phyloP scores from a whole-genome alignment of 164 flowering plant species.

The Umbilicus rupestris region DNA sequence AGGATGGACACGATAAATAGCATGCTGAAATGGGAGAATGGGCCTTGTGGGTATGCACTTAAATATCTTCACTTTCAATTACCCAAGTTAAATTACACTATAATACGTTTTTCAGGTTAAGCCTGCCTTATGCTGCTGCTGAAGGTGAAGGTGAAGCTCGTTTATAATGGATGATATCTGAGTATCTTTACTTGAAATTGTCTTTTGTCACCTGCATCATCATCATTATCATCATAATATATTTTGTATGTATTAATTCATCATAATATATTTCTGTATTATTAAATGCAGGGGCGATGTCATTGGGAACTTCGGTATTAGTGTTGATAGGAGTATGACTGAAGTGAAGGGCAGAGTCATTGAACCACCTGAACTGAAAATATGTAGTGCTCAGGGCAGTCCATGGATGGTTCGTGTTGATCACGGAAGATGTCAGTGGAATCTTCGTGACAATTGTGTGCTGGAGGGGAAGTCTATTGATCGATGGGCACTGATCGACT shows the following conservation, averaged over 20 bases:
- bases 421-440: slow-evolving; percentile 57
- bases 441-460: slow-evolving; percentile 32
- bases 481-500: slow-evolving; percentile 57
- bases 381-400: slow-evolving; percentile 22
- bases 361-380: slow-evolving; percentile 43
- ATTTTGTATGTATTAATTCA: not conserved
- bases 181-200: not conserved
- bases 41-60: slow-evolving; percentile 59
- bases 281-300: slow-evolving; percentile 10
- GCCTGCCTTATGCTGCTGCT: not conserved
- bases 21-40: slow-evolving; percentile 34
- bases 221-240: not conserved
- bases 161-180: not conserved
- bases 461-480: slow-evolving; percentile 39
- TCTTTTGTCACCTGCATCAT: not conserved
- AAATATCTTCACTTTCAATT: not conserved
- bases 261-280: not conserved
- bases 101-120: not conserved
- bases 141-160: not conserved
- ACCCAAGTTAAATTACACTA: not conserved
- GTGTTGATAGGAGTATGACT: slow-evolving; percentile 39
- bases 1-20: slow-evolving; percentile 31
- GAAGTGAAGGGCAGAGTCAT: slow-evolving; percentile 46
- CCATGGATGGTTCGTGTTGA: slow-evolving; percentile 15
- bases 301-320: slow-evolving; percentile 34